A percentile compares a stretch with the other conserved stretches of the same genome.
Evolutionary conservation across 352 stramenopile species (phyloP).

Genomic region (Globisporangium abappressorium): DNA sequence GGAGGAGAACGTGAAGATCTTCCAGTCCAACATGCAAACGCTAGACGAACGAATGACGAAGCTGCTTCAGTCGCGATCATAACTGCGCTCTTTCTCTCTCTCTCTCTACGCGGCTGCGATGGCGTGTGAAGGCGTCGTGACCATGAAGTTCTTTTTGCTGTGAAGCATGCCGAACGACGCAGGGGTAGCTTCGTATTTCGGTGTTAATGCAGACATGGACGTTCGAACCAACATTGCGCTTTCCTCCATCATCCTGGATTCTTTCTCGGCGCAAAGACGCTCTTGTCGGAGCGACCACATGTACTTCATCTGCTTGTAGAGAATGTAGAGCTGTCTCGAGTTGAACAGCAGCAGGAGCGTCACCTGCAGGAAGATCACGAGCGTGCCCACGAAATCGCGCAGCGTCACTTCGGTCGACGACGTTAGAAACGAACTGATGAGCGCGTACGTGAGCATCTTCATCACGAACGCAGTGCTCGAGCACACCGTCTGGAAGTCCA

Average conservation of each 20-base stretch:
- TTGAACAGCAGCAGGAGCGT: conserved; percentile 71
- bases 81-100: conserved; percentile 14
- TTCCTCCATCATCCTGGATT: conserved; percentile 22
- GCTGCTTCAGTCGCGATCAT: conserved; percentile 27
- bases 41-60: conserved; percentile 71
- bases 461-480: conserved; percentile 72
- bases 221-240: conserved; percentile 31
- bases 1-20: conserved; percentile 69
- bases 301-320: conserved; percentile 75
- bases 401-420: conserved; percentile 39
- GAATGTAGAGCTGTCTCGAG: conserved; percentile 68
- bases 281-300: conserved; percentile 50
- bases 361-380: conserved; percentile 67
- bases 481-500: conserved; percentile 72
- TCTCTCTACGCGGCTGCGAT: conserved; percentile 20
- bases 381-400: conserved; percentile 55
- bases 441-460: conserved; percentile 81
- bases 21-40: conserved; percentile 72
- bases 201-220: conserved; percentile 35
- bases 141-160: conserved; percentile 34
- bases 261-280: conserved; percentile 28
- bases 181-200: conserved; percentile 30
- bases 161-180: conserved; percentile 28
- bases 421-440: conserved; percentile 78
- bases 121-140: conserved; percentile 15